Conservation (phyloP, 139 green algal species). For the Coelastrella sp. region DNA sequence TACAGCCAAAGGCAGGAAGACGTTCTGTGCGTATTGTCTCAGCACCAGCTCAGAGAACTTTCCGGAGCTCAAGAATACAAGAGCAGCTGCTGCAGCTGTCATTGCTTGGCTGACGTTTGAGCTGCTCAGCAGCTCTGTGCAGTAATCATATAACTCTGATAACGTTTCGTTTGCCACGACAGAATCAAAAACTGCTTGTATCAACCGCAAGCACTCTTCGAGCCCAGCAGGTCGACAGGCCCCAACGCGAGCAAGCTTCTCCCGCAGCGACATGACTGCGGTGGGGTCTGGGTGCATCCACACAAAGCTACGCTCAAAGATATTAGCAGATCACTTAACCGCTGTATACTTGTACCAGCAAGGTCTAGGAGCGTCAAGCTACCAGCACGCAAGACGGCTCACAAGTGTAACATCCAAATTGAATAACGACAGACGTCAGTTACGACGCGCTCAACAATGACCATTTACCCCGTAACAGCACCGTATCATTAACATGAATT, state of each 20-base stretch:
- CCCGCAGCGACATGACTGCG: not conserved
- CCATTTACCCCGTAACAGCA: too few relatives aligned
- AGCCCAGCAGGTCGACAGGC: not conserved
- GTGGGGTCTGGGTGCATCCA: too few relatives aligned
- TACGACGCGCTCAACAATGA: too few relatives aligned
- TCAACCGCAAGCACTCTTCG: not conserved
- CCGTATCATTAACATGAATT: too few relatives aligned
- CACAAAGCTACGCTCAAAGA: too few relatives aligned
- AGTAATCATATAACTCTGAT: conserved; percentile 23
- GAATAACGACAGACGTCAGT: too few relatives aligned
- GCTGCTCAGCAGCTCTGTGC: not conserved
- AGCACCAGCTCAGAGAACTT: not conserved
- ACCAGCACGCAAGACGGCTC: too few relatives aligned
- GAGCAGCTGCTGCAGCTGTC: conserved; percentile 26
- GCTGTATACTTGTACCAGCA: too few relatives aligned
- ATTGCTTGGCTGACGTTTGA: not conserved
- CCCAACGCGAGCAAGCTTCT: not conserved
- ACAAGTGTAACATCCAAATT: too few relatives aligned
- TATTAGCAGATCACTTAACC: too few relatives aligned
- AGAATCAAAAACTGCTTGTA: not conserved
- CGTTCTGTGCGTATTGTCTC: conserved; percentile 5
- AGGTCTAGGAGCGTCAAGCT: too few relatives aligned
- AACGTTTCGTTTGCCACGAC: not conserved
- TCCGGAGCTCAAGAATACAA: not conserved
- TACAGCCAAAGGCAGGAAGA: conserved; percentile 17